Evolutionary conservation across 768 basidiomycete species (phyloP), one percentile per base, ranked within the genome.

Genomic region (Lanmaoa pseudosensibilis): DNA sequence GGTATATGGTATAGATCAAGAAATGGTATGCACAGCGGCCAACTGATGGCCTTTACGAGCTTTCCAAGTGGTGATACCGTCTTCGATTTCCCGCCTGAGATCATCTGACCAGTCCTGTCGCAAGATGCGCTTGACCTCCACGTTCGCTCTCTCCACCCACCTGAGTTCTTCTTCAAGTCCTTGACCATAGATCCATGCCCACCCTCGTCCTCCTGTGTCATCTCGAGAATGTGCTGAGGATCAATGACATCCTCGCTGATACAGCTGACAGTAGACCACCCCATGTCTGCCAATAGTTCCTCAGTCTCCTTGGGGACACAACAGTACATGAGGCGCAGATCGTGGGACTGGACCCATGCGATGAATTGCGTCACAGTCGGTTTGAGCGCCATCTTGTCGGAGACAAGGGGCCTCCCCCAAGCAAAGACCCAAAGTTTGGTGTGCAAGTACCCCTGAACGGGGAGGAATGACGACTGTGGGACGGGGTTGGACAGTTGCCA

Each of bases 321-420:
- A 38, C 78, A 78, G 81, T 85, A 88, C 40, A 88, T 74, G 1
- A 79, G 81, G 54, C 75, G 80, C 23, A 86, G 69, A 36, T 73
- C 68, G 54, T 84, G 73, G 3, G 72, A 63, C 49, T 76, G 73
- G 21, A 69, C 74, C 67, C 77, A 80, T 5, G 68, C 61, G 46
- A 81, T 69, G 68, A 81, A 87, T 4, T 78, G 79, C 21, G 69
- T 65, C 16, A 75, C 67, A 13, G 61, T 59, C 5, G 67, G 62
- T 23, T 56, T 56, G 19, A 79, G 68, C 4, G 77, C 77, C 4
- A 68, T 64, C 10, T 65, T 60, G 39, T 72, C 68, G 1, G 78
- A 78, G 33, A 83, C 78, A 23, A 88, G 75, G 2, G 87, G 87
- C 59, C 83, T 79, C 4, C 87, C 87, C 78, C 84, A 87, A 5